Evolutionary conservation across 352 stramenopile species (phyloP).

Genomic region (Globisporangium sylvaticum): DNA sequence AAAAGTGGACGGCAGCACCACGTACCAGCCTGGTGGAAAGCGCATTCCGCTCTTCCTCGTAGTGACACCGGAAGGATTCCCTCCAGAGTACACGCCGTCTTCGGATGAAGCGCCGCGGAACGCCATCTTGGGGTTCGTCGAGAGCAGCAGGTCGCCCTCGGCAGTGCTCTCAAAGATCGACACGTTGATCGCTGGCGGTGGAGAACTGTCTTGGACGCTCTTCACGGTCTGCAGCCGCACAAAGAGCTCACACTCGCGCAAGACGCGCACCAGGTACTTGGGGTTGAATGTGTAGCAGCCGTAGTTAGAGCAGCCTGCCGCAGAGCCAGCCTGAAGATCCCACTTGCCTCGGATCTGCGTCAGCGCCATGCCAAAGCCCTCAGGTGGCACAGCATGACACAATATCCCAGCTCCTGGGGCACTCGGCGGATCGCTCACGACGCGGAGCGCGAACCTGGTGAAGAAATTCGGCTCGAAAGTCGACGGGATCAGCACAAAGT

Average conservation of each 20-base stretch:
- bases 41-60: conserved; percentile 26
- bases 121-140: conserved; percentile 51
- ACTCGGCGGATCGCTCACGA: conserved; percentile 56
- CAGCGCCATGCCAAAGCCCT: conserved; percentile 52
- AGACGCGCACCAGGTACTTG: conserved; percentile 63
- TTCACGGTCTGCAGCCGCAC: conserved; percentile 41
- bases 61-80: conserved; percentile 47
- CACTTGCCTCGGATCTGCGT: conserved; percentile 39
- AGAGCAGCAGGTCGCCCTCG: conserved; percentile 51
- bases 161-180: conserved; percentile 64
- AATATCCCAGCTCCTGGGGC: conserved; percentile 19
- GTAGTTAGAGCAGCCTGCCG: conserved; percentile 71
- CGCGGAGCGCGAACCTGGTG: conserved; percentile 46
- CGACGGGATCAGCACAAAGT: conserved; percentile 73
- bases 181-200: conserved; percentile 59
- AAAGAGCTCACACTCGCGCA: conserved; percentile 48
- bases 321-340: conserved; percentile 52
- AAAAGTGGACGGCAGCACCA: conserved; percentile 74
- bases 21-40: conserved; percentile 58
- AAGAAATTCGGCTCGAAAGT: conserved; percentile 51
- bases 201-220: background rate
- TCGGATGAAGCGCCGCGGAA: conserved; percentile 53
- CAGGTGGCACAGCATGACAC: conserved; percentile 34
- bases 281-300: conserved; percentile 83
- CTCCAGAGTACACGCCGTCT: conserved; percentile 49